Evolutionary conservation across 306 rosid species (phyloP).

Genomic region (Prinsepia uniflora): DNA sequence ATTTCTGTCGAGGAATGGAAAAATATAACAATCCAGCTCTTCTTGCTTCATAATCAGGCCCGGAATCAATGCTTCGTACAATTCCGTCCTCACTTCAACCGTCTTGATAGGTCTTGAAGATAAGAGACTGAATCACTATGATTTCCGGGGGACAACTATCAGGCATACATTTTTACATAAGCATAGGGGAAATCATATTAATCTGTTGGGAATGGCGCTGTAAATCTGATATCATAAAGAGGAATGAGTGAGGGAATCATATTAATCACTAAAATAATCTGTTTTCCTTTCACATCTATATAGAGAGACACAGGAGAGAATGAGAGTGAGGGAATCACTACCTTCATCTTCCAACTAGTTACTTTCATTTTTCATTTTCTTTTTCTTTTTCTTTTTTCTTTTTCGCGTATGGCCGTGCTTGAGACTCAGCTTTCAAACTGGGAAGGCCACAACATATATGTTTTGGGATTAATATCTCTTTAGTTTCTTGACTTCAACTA

Average conservation of each 20-base stretch:
- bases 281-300: conserved; percentile 49
- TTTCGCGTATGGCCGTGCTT: conserved; percentile 23
- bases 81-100: too few relatives aligned
- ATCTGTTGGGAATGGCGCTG: not conserved
- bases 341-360: conserved; percentile 44
- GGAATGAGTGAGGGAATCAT: too few relatives aligned
- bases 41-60: too few relatives aligned
- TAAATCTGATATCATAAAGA: not conserved
- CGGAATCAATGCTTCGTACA: too few relatives aligned
- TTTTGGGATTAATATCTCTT: conserved; percentile 26
- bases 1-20: not conserved
- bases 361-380: conserved; percentile 8
- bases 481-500: conserved; percentile 34
- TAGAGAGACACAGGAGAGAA: conserved; percentile 18
- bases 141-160: not conserved
- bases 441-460: conserved; percentile 29
- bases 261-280: too few relatives aligned
- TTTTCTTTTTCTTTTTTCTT: not conserved
- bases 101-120: too few relatives aligned
- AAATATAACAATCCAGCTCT: too few relatives aligned
- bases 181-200: not conserved
- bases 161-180: conserved; percentile 1
- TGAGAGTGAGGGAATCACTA: conserved; percentile 33
- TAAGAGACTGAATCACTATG: too few relatives aligned
- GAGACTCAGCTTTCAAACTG: conserved; percentile 35